Base-by-base conservation (phyloP, 2,329 filamentous ascomycete species). In the Balansia obtecta region DNA sequence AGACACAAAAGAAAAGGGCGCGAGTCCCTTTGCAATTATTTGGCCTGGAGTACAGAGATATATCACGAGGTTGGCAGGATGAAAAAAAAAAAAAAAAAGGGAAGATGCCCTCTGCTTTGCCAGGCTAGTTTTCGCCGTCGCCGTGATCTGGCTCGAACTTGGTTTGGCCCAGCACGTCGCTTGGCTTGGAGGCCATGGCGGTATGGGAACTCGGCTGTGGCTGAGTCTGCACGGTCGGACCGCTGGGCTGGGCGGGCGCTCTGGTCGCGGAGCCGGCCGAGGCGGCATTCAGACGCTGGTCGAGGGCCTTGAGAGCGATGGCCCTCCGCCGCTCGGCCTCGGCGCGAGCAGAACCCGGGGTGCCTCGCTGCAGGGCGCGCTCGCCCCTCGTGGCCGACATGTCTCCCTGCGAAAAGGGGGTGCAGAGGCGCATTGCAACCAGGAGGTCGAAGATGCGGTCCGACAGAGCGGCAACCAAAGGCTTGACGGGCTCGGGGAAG, bases 241-340 rank as follows among this genome's bases (percentile, higher is more conserved):
- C 77, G 1, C 69, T 72, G 2, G 73, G 66, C 42, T 69, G 64
- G 15, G 62, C 62, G 18, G 64, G 48, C 52, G 51, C 37, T 53
- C 57, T 42, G 52, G 34, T 18, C 46, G 50, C 45, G 20, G 75
- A 69, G 52, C 67, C 76, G 34, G 73, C 74, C 15, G 86, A 84
- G 3, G 89, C 88, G n/a, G 88, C 86, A 65, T 93, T 86, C 48
- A 98, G 72, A 56, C 93, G 78, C 69, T 97, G 89, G 66, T 98
- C 93, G 50, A 98, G 71, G 3, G 90, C 91, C 63, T 91, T 91
- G 50, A 98, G 74, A 1, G 93, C 93, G 56, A 98, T 71, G 0
- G 90, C 90, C 57, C 93, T 79, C 63, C 93, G 80, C 57, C 93
- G 75, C 71, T 97, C 93, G 0, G 91, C 91, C 67, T 97, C 93